Conservation (phyloP, 495 filamentous ascomycete genomes). For the Rusavskia elegans region DNA sequence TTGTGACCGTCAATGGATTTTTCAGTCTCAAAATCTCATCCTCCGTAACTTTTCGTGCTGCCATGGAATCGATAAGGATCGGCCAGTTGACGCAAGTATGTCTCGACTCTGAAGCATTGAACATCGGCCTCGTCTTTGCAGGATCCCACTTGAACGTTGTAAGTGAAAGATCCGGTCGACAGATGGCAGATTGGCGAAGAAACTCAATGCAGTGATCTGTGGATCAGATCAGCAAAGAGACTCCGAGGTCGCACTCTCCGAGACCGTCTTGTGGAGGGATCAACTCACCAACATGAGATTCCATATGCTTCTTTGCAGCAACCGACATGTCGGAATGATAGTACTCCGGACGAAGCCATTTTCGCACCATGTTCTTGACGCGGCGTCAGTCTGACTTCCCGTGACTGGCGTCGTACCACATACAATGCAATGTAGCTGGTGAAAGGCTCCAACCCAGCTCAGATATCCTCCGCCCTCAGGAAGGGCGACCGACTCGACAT, state of each 20-base stretch:
- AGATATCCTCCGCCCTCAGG: conserved; percentile 18
- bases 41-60: not conserved
- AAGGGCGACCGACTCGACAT: conserved; percentile 13
- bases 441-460: conserved; percentile 18
- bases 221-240: not conserved
- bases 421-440: conserved; percentile 20
- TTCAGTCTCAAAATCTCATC: conserved; percentile 1
- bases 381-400: too few relatives aligned
- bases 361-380: conserved; percentile 7
- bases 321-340: conserved; percentile 1
- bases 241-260: too few relatives aligned
- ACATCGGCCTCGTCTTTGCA: not conserved
- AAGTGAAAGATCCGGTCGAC: conserved; percentile 8
- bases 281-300: conserved; percentile 1
- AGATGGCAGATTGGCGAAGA: conserved; percentile 9
- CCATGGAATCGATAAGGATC: not conserved
- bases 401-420: not conserved
- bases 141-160: conserved; percentile 9
- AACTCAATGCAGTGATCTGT: conserved; percentile 14
- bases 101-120: conserved; percentile 5
- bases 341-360: conserved; percentile 8
- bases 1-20: conserved; percentile 1
- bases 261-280: not conserved
- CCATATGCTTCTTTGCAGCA: conserved; percentile 1
- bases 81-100: conserved; percentile 13